Evolutionary conservation across 2,329 filamentous ascomycete genomes (phyloP).

Genomic region (Knufia petricola): DNA sequence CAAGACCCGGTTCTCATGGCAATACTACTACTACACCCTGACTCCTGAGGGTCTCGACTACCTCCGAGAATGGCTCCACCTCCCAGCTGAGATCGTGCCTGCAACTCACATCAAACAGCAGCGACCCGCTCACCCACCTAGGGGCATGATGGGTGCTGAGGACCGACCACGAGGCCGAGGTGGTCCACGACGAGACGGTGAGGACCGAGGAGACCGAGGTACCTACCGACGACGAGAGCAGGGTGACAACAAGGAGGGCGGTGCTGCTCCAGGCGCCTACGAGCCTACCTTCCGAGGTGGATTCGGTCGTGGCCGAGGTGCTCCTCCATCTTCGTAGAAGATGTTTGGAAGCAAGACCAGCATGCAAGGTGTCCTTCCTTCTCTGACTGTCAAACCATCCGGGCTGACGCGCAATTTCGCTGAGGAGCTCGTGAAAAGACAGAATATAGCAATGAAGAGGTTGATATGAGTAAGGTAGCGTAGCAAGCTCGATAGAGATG

Average conservation of each 20-base stretch:
- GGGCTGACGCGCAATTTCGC: too few relatives aligned
- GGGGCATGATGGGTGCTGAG: slow-evolving; percentile 88
- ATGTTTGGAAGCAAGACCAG: neutral
- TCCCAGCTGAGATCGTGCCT: slow-evolving; percentile 97
- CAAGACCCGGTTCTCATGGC: slow-evolving; percentile 99
- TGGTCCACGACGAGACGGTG: slow-evolving; percentile 42
- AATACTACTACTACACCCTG: slow-evolving; percentile 99
- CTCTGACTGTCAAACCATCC: too few relatives aligned
- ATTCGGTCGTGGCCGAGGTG: slow-evolving; percentile 78
- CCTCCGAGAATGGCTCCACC: slow-evolving; percentile 99
- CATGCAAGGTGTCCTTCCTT: too few relatives aligned
- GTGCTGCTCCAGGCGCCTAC: slow-evolving; percentile 84
- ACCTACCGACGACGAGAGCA: slow-evolving; percentile 77
- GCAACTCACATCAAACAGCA: slow-evolving; percentile 99
- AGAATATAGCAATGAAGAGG: too few relatives aligned
- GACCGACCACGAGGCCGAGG: slow-evolving; percentile 74
- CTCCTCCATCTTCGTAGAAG: slow-evolving; percentile 35
- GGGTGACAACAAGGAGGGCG: slow-evolving; percentile 76
- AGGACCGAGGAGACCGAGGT: slow-evolving; percentile 44
- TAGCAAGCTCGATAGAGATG: too few relatives aligned
- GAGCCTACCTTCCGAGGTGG: slow-evolving; percentile 88
- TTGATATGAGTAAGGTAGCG: too few relatives aligned
- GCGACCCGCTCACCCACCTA: slow-evolving; percentile 84
- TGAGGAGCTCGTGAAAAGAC: too few relatives aligned
- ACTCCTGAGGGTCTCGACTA: slow-evolving; percentile 99